These are phyloP conservation scores for Diaporthe nobilis DNA, from an alignment of 2,329 filamentous ascomycete species.

Conservation along the genomic window DNA sequence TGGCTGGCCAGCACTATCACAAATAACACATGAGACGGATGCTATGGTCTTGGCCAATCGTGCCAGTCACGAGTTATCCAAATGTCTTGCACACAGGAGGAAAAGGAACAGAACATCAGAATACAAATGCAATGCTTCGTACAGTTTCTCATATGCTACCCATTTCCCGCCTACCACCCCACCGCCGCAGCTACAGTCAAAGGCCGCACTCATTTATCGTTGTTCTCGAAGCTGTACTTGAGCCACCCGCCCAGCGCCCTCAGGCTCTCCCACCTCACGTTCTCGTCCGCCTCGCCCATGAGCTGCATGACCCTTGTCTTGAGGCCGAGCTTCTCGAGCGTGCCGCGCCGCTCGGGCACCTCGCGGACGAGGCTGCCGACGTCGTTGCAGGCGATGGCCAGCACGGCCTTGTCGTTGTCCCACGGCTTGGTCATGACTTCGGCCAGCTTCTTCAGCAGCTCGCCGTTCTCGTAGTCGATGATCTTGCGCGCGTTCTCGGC, in stretches of 20 bases:
- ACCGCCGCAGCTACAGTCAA: neutral
- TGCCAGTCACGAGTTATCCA: neutral
- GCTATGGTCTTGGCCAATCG: neutral
- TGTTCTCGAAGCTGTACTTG: conserved; percentile 73
- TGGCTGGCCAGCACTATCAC: neutral
- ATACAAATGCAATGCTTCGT: conserved; percentile 40
- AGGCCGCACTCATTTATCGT: conserved; percentile 40
- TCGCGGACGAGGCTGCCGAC: conserved; percentile 90
- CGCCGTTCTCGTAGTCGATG: conserved; percentile 84
- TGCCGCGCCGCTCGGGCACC: conserved; percentile 84
- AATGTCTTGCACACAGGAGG: neutral
- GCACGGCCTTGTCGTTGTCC: conserved; percentile 86
- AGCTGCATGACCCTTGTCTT: conserved; percentile 93
- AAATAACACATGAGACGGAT: neutral
- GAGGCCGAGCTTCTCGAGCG: conserved; percentile 86
- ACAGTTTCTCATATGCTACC: conserved; percentile 37
- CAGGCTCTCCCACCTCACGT: conserved; percentile 92
- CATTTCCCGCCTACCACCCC: neutral
- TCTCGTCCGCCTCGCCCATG: conserved; percentile 91
- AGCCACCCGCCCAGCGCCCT: conserved; percentile 80
- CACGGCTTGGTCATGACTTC: conserved; percentile 83
- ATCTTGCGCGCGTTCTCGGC: conserved; percentile 91
- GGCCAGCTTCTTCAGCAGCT: conserved; percentile 83
- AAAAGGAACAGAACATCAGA: neutral
- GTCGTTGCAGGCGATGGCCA: conserved; percentile 95